Evolutionary conservation across 768 basidiomycete species (phyloP), one percentile per base, ranked within the genome.

Genomic region (Rhodotorula taiwanensis): DNA sequence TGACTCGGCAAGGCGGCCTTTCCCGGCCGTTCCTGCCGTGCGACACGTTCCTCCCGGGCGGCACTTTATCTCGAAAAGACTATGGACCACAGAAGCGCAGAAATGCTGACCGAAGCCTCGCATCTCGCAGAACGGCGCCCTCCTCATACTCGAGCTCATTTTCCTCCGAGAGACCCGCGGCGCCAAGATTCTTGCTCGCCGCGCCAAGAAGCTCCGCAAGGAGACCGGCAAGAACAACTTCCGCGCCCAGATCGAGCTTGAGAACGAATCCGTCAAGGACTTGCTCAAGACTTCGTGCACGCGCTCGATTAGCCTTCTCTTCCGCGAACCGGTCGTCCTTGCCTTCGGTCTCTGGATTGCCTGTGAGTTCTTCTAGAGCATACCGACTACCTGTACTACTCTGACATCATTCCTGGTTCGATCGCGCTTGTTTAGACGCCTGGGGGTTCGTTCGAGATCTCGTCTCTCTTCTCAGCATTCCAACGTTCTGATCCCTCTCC

Each of bases 101-200:
- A 41, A 30, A n/a, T n/a, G n/a, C n/a, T n/a, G n/a, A n/a, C n/a
- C n/a, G n/a, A n/a, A n/a, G n/a, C n/a, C n/a, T n/a, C n/a, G n/a
- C n/a, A n/a, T n/a, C n/a, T n/a, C n/a, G n/a, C n/a, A n/a, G 23
- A 34, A 21, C 36, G 59, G 59, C 18, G 55, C 44, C 10, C 49
- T 66, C n/a, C 60, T 61, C 52, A 23, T 72, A 30, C 39, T 57
- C 47, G 67, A 70, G 45, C 14, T 70, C 36, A n/a, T 64, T 54
- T 50, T 72, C 42, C 67, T 70, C 49, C 62, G 55, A 28, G 71
- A 72, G 50, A 69, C 71, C 13, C 69, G 71, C 28, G 71, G 71
- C 23, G 59, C 71, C 8, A 66, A 70, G 63, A 62, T 72, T 16
- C 69, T 72, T 16, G 44, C 55, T 18, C 30, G 50, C 33, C 69